Evolutionary conservation across 1,139 yeast genomes (phyloP).

Genomic region (Dujonia santamariae): DNA sequence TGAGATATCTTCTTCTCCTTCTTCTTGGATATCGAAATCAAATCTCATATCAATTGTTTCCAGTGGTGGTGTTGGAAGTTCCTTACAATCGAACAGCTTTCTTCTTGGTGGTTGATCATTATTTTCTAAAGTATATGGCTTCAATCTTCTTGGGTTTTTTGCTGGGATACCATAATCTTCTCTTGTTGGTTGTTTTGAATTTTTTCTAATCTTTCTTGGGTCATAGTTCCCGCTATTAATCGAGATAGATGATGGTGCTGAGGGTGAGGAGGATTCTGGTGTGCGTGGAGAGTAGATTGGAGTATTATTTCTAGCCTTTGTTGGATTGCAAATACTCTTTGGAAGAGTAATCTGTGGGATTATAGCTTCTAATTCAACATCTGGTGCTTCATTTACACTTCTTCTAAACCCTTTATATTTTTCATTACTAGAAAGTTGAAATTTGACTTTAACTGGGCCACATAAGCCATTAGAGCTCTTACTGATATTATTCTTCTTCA

Average conservation of each 20-base stretch:
- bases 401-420: constrained; percentile 48
- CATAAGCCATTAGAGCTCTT: constrained; percentile 1
- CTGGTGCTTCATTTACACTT: constrained; percentile 22
- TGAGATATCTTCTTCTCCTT: constrained; percentile 1
- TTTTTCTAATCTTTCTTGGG: constrained; percentile 19
- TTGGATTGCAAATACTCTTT: neutral
- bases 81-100: constrained; percentile 6
- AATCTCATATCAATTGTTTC: constrained; percentile 3
- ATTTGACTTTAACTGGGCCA: constrained; percentile 16
- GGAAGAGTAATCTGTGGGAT: neutral
- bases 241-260: constrained; percentile 2
- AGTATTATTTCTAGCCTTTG: neutral
- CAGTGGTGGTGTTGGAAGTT: constrained; percentile 6
- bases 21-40: constrained; percentile 1
- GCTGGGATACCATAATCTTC: constrained; percentile 6
- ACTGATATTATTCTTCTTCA: constrained; percentile 11
- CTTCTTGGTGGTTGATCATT: constrained; percentile 5
- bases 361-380: constrained; percentile 12
- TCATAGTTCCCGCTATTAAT: constrained; percentile 13
- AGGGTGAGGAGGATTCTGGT: constrained; percentile 5
- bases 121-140: neutral
- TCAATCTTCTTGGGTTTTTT: constrained; percentile 6
- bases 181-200: constrained; percentile 10
- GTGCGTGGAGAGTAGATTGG: constrained; percentile 3
- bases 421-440: constrained; percentile 28